phyloP scores from a whole-genome alignment of 2,329 filamentous ascomycete species.

The Daldinia sp. region DNA sequence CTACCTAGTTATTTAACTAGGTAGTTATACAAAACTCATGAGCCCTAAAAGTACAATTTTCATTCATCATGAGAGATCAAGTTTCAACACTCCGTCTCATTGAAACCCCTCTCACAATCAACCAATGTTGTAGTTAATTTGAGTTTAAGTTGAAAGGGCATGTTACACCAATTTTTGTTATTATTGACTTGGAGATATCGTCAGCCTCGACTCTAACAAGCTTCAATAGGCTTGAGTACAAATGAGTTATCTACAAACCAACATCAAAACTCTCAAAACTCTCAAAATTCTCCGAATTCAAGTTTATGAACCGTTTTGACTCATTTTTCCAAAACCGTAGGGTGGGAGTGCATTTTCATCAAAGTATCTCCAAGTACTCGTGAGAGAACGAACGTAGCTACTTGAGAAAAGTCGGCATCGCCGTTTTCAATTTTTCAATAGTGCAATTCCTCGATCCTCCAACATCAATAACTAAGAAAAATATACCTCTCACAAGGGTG shows the following conservation, averaged over 20 bases:
- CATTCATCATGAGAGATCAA: background rate
- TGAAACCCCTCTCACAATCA: background rate
- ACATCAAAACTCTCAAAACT: background rate
- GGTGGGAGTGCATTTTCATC: background rate
- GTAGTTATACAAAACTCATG: background rate
- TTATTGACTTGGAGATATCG: background rate
- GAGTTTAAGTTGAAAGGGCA: background rate
- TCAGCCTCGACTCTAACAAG: background rate
- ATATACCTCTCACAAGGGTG: background rate
- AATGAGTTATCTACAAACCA: background rate
- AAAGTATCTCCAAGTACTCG: slow-evolving; percentile 5
- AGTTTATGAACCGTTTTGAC: background rate
- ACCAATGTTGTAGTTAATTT: background rate
- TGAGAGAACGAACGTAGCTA: background rate
- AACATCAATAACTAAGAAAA: slow-evolving; percentile 1
- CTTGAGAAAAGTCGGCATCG: background rate
- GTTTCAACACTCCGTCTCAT: background rate
- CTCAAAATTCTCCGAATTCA: background rate
- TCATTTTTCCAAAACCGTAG: background rate
- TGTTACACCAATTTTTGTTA: background rate
- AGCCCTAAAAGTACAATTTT: background rate
- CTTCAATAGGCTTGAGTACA: background rate
- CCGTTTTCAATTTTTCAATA: slow-evolving; percentile 1
- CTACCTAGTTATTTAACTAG: background rate
- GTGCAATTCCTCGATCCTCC: slow-evolving; percentile 4